These are phyloP conservation scores for Fusarium phyllophilum DNA, from an alignment of 2,329 filamentous ascomycete species.

Conservation along the genomic window DNA sequence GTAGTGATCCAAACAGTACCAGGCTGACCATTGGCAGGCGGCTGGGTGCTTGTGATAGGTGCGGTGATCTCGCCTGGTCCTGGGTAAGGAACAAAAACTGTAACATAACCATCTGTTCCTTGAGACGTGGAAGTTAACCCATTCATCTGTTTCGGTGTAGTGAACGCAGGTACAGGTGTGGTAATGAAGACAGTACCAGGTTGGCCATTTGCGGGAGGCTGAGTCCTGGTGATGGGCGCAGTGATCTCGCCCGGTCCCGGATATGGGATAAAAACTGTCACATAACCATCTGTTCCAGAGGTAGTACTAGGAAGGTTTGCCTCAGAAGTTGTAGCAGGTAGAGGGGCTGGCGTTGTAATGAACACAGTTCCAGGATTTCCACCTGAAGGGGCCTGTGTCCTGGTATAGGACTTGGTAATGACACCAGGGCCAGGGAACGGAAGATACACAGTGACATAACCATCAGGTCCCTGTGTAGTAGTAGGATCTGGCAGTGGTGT, in stretches of 20 bases:
- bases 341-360: constrained; percentile 24
- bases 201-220: constrained; percentile 1
- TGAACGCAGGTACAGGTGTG: constrained; percentile 1
- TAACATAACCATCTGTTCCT: constrained; percentile 11
- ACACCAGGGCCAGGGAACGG: constrained; percentile 23
- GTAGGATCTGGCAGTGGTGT: constrained; percentile 2
- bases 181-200: constrained; percentile 23
- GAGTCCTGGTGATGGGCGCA: constrained; percentile 15
- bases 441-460: constrained; percentile 21
- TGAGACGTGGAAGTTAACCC: background rate
- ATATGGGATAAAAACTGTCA: constrained; percentile 24
- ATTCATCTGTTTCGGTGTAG: constrained; percentile 5
- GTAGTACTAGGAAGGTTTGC: constrained; percentile 20
- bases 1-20: constrained; percentile 22
- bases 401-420: constrained; percentile 17
- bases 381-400: constrained; percentile 19
- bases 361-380: constrained; percentile 26
- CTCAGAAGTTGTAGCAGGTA: constrained; percentile 1
- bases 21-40: constrained; percentile 3
- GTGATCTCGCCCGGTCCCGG: constrained; percentile 22
- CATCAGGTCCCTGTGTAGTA: constrained; percentile 8
- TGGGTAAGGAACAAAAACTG: constrained; percentile 7
- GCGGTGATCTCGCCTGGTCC: constrained; percentile 12
- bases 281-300: constrained; percentile 18
- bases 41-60: constrained; percentile 5